phyloP scores from a whole-genome alignment of 331 rosid genomes.

The Telfairia occidentalis region DNA sequence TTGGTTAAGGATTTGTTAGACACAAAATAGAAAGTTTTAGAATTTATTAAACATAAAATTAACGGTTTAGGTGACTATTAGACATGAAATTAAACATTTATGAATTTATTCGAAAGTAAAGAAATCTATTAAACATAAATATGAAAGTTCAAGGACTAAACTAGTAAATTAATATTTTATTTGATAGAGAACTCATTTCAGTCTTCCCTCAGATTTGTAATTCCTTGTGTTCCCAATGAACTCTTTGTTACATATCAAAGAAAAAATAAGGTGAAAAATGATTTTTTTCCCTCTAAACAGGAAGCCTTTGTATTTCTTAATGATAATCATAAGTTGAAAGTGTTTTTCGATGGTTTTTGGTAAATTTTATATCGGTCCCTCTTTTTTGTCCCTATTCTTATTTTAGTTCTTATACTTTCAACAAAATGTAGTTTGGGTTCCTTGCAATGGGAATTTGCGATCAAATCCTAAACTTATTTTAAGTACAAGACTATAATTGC shows the following conservation, averaged over 20 bases:
- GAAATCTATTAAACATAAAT: too few species aligned
- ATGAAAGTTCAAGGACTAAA: too few species aligned
- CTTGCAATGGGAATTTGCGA: not conserved
- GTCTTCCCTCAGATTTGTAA: not conserved
- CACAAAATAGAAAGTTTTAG: too few species aligned
- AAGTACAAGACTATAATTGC: too few species aligned
- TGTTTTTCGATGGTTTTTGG: too few species aligned
- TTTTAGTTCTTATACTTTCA: not conserved
- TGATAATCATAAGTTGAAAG: not conserved
- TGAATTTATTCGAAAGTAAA: too few species aligned
- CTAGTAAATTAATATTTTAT: too few species aligned
- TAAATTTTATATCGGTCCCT: not conserved
- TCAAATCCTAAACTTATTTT: not conserved
- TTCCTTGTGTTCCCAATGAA: not conserved
- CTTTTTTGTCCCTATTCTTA: not conserved
- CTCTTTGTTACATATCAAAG: not conserved
- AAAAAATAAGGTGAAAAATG: not conserved
- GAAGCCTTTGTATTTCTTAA: not conserved
- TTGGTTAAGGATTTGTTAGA: too few species aligned
- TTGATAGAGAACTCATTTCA: not conserved
- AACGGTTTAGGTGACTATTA: too few species aligned
- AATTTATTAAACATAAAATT: too few species aligned
- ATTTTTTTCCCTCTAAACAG: not conserved
- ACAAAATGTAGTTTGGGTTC: not conserved
- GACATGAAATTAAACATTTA: too few species aligned